Conservation (phyloP, 208 protist genomes). For the Novymonas esmeraldas region DNA sequence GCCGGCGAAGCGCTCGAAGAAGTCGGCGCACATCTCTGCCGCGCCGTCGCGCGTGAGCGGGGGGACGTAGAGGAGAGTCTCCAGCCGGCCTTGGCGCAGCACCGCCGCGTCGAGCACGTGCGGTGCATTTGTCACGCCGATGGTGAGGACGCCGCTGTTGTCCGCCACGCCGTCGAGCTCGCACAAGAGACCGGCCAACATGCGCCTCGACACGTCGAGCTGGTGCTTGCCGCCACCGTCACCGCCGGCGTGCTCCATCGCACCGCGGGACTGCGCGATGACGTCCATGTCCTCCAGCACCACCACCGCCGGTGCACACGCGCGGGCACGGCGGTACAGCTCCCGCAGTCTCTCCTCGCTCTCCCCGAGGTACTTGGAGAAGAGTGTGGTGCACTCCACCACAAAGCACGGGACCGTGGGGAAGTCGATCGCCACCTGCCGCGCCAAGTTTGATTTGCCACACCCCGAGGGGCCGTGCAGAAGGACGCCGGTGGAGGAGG, state of each 20-base stretch:
- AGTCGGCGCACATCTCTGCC: constrained; percentile 47
- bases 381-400: constrained; percentile 78
- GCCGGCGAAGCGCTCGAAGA: constrained; percentile 61
- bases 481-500: constrained; percentile 74
- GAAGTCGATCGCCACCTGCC: constrained; percentile 37
- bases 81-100: constrained; percentile 95
- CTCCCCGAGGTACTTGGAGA: constrained; percentile 91
- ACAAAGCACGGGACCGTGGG: constrained; percentile 58
- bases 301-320: constrained; percentile 72
- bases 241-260: constrained; percentile 22
- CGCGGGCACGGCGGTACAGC: constrained; percentile 71
- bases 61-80: constrained; percentile 75
- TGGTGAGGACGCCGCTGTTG: constrained; percentile 89
- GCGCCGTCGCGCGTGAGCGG: constrained; percentile 55
- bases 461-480: constrained; percentile 85
- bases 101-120: constrained; percentile 94
- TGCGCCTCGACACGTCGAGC: constrained; percentile 74
- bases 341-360: constrained; percentile 84
- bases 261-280: constrained; percentile 68
- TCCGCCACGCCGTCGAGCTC: constrained; percentile 97
- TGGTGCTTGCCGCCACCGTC: constrained; percentile 23
- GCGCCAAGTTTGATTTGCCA: constrained; percentile 75
- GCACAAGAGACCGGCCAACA: constrained; percentile 96
- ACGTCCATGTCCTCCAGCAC: constrained; percentile 88
- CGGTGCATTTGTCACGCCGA: constrained; percentile 84